Conservation (phyloP, 2,329 filamentous ascomycete genomes). For the Curvularia sp. region DNA sequence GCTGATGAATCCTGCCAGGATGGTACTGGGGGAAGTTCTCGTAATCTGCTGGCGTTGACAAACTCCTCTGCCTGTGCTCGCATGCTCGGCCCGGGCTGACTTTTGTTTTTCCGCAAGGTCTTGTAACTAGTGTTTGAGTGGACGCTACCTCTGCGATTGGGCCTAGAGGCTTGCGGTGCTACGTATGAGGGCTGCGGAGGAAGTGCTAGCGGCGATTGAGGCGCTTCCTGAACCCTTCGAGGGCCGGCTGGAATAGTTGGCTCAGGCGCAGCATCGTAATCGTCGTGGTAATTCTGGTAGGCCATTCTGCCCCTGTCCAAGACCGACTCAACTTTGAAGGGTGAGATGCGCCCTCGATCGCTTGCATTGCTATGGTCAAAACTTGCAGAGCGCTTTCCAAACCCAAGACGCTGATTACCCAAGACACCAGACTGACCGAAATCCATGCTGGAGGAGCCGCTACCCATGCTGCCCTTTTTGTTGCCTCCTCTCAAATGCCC, state of each 20-base stretch:
- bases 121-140: slow-evolving; percentile 62
- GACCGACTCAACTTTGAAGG: slow-evolving; percentile 53
- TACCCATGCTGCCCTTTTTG: slow-evolving; percentile 73
- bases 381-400: slow-evolving; percentile 71
- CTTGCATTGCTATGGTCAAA: slow-evolving; percentile 64
- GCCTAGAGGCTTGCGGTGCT: slow-evolving; percentile 51
- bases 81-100: slow-evolving; percentile 51
- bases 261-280: slow-evolving; percentile 83
- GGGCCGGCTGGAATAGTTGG: slow-evolving; percentile 84
- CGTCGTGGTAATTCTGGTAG: slow-evolving; percentile 59
- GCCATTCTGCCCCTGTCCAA: slow-evolving; percentile 53
- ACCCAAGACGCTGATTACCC: slow-evolving; percentile 63
- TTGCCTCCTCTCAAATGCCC: slow-evolving; percentile 54
- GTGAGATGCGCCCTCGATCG: slow-evolving; percentile 27
- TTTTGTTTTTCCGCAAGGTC: slow-evolving; percentile 53
- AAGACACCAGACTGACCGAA: slow-evolving; percentile 65
- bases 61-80: slow-evolving; percentile 58
- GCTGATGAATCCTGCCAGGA: slow-evolving; percentile 58
- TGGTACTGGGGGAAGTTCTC: slow-evolving; percentile 53
- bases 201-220: slow-evolving; percentile 49
- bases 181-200: slow-evolving; percentile 49
- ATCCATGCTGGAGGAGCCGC: slow-evolving; percentile 71
- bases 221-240: slow-evolving; percentile 59
- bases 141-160: slow-evolving; percentile 65
- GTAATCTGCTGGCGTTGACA: slow-evolving; percentile 55